Conservation (phyloP, 2,329 filamentous ascomycete species). For the Corynespora cassiicola region DNA sequence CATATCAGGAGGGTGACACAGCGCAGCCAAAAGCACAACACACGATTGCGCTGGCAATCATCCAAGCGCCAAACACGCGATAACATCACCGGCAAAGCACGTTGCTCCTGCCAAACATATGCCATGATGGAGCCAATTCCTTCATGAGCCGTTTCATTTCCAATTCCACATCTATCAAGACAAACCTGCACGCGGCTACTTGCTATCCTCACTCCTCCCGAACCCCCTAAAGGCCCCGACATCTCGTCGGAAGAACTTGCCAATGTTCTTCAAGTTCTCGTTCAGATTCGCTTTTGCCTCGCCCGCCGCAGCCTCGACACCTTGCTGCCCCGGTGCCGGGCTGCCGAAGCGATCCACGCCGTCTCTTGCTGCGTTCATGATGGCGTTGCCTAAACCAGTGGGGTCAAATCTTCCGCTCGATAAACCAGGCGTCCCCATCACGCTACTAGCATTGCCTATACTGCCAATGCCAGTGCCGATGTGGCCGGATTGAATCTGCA, state of each 20-base stretch:
- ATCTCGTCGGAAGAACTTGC: slow-evolving; percentile 93
- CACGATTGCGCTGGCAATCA: too few relatives aligned
- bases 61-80: too few relatives aligned
- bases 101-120: too few relatives aligned
- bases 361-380: slow-evolving; percentile 87
- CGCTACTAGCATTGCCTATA: slow-evolving; percentile 45
- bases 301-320: slow-evolving; percentile 24
- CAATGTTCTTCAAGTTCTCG: slow-evolving; percentile 93
- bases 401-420: slow-evolving; percentile 71
- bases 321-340: slow-evolving; percentile 40
- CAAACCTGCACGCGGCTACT: too few relatives aligned
- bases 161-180: too few relatives aligned
- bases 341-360: slow-evolving; percentile 80
- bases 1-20: too few relatives aligned
- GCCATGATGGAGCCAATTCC: too few relatives aligned
- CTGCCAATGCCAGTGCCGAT: slow-evolving; percentile 51
- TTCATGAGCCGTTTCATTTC: too few relatives aligned
- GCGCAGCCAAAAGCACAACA: too few relatives aligned
- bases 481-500: slow-evolving; percentile 47
- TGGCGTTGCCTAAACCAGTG: slow-evolving; percentile 80
- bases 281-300: slow-evolving; percentile 74
- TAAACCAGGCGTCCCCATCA: slow-evolving; percentile 46
- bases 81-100: too few relatives aligned
- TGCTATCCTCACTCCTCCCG: slow-evolving; percentile 40
- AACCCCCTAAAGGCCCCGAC: slow-evolving; percentile 62